Base-by-base conservation (phyloP, 352 stramenopile species). In the Phytopythium oedochilum region DNA sequence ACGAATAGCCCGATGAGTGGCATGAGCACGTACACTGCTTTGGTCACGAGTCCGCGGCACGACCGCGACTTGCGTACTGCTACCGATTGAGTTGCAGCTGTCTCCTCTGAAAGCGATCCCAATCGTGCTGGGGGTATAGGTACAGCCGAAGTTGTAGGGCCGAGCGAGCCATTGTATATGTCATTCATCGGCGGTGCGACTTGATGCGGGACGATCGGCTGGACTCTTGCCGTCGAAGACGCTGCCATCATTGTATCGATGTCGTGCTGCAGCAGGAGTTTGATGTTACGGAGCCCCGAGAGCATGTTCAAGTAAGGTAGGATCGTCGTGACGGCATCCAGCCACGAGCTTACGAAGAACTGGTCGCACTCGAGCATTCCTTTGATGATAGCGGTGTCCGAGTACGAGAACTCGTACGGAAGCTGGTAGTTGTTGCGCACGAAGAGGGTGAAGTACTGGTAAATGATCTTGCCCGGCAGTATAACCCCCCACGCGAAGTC, bases 271-370 rank as follows among this genome's bases (percentile, higher is more conserved):
- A 73, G 55, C n/a, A 73, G 28, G 15, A 70, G 48, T 18, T 68
- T 73, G 25, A 73, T 54, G 31, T 59, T 73, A 32, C 58, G 48
- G 3, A 73, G 52, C 28, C 57, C 54, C 14, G 56, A 70, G 7
- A 73, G 43, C 65, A 73, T 73, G 46, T 70, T 70, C 18, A 73
- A 29, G 34, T 73, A 73, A 12, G 65, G 58, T 11, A 73, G 38
- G n/a, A 52, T 68, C 20, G 65, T 70, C 6, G 65, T 73, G 31
- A 70, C 31, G 2, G 61, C 54, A 53, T 73, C 61, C 2, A 61
- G 32, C 61, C 61, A 73, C 1, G 53, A 64, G 25, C 59, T 59
- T 58, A 70, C 68, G 47, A 73, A 73, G 51, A 73, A 73, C 53
- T 73, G 65, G 55, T 70, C 64, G 59, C 61, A 68, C 44, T 73